Conservation (phyloP, 2,329 filamentous ascomycete genomes). For the Pseudocercospora cruenta region DNA sequence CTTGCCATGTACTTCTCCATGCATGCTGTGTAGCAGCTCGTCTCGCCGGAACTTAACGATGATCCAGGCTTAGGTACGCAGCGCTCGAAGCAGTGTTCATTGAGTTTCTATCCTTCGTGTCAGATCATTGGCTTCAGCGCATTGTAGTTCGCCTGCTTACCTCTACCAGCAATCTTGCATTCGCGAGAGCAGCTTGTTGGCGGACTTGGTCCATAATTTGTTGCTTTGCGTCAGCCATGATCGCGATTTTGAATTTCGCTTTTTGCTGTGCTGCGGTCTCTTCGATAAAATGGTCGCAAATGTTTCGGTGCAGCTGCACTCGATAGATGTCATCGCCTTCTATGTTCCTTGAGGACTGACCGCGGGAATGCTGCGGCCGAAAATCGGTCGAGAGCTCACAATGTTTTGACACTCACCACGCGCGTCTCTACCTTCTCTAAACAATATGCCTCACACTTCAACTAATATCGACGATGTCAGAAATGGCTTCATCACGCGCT, state of each 20-base stretch:
- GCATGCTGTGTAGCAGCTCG: conserved; percentile 55
- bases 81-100: conserved; percentile 61
- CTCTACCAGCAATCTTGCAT: conserved; percentile 56
- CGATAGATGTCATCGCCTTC: background rate
- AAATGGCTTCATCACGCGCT: too few relatives aligned
- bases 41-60: conserved; percentile 55
- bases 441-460: too few relatives aligned
- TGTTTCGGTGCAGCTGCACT: background rate
- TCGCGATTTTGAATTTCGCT: conserved; percentile 1
- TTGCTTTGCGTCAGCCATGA: conserved; percentile 49
- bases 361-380: background rate
- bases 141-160: conserved; percentile 34
- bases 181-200: conserved; percentile 56
- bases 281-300: background rate
- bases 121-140: background rate
- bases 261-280: background rate
- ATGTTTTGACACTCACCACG: too few relatives aligned
- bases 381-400: background rate
- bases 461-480: too few relatives aligned
- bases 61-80: conserved; percentile 57
- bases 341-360: background rate
- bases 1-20: conserved; percentile 61
- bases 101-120: conserved; percentile 51
- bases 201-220: conserved; percentile 57
- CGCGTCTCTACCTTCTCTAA: too few relatives aligned